Percentiles rank a stretch among this genome's conserved stretches.
These are phyloP conservation scores for Dactylellina cionopaga DNA, from an alignment of 2,329 filamentous ascomycete genomes.

Conservation along the genomic window DNA sequence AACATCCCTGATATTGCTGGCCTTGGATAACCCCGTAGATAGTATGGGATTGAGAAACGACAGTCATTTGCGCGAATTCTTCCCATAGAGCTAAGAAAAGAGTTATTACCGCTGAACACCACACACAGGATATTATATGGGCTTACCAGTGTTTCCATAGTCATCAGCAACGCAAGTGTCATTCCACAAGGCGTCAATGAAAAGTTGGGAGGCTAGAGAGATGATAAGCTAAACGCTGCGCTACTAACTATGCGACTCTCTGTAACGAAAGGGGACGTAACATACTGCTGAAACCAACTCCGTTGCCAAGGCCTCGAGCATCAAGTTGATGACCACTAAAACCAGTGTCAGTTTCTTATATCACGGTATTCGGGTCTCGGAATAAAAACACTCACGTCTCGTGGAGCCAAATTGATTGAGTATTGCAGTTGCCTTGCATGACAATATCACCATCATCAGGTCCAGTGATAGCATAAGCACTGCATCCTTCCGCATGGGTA, in stretches of 20 bases:
- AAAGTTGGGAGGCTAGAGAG: constrained; percentile 9
- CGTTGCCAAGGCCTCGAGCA: constrained; percentile 26
- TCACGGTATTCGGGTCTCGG: neutral
- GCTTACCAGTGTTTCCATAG: constrained; percentile 38
- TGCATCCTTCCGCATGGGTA: constrained; percentile 27
- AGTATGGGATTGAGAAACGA: constrained; percentile 28
- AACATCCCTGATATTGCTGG: constrained; percentile 23
- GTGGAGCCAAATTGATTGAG: constrained; percentile 35
- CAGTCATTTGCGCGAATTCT: constrained; percentile 47
- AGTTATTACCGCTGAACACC: neutral
- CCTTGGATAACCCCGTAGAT: constrained; percentile 22
- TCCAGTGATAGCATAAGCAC: constrained; percentile 38
- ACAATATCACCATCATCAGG: constrained; percentile 43
- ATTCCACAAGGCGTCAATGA: constrained; percentile 24
- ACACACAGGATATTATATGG: neutral
- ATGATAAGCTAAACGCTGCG: neutral
- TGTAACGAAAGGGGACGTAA: neutral
- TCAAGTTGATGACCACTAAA: constrained; percentile 38
- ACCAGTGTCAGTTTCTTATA: neutral
- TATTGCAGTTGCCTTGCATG: constrained; percentile 40
- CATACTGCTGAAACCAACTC: constrained; percentile 30
- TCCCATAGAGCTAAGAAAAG: constrained; percentile 9
- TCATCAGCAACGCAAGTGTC: constrained; percentile 36
- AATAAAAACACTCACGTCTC: constrained; percentile 21
- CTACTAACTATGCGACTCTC: neutral